phyloP scores from a whole-genome alignment of 495 filamentous ascomycete genomes.

The Hypoxylon cercidicola region DNA sequence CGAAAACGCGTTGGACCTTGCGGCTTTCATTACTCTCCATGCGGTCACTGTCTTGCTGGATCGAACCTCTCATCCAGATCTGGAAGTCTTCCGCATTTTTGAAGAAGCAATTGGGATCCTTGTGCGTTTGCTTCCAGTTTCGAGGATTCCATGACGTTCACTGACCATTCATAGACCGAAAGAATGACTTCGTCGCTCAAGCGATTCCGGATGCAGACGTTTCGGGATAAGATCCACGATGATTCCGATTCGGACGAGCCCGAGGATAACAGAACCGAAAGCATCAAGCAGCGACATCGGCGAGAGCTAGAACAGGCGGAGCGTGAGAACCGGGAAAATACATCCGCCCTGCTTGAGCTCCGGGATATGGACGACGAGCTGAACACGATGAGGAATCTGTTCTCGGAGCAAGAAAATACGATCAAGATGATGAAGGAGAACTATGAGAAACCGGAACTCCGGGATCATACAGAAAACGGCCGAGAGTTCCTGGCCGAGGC shows the following conservation, averaged over 20 bases:
- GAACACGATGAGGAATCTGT: slow-evolving; percentile 65
- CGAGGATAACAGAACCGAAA: slow-evolving; percentile 53
- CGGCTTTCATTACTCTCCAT: slow-evolving; percentile 69
- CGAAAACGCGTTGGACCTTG: slow-evolving; percentile 70
- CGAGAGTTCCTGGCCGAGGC: slow-evolving; percentile 62
- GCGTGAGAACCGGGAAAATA: slow-evolving; percentile 68
- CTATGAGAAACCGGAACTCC: slow-evolving; percentile 48
- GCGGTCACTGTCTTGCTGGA: slow-evolving; percentile 72
- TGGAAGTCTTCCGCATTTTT: slow-evolving; percentile 73
- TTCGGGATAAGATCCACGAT: slow-evolving; percentile 55
- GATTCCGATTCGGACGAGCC: slow-evolving; percentile 62
- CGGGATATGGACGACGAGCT: slow-evolving; percentile 76
- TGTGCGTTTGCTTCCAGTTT: slow-evolving; percentile 46
- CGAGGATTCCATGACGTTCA: neutral
- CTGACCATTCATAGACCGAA: slow-evolving; percentile 60
- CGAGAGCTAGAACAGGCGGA: slow-evolving; percentile 62
- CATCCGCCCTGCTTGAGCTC: slow-evolving; percentile 71
- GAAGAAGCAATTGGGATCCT: slow-evolving; percentile 74
- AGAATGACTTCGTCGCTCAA: slow-evolving; percentile 71
- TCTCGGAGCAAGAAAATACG: slow-evolving; percentile 64
- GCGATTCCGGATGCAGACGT: slow-evolving; percentile 64
- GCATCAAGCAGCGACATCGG: slow-evolving; percentile 61
- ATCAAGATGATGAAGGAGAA: slow-evolving; percentile 60
- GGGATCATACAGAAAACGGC: slow-evolving; percentile 49
- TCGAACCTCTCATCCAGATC: slow-evolving; percentile 64